phyloP scores from a whole-genome alignment of 2,329 filamentous ascomycete species.

The Diaporthe citri region DNA sequence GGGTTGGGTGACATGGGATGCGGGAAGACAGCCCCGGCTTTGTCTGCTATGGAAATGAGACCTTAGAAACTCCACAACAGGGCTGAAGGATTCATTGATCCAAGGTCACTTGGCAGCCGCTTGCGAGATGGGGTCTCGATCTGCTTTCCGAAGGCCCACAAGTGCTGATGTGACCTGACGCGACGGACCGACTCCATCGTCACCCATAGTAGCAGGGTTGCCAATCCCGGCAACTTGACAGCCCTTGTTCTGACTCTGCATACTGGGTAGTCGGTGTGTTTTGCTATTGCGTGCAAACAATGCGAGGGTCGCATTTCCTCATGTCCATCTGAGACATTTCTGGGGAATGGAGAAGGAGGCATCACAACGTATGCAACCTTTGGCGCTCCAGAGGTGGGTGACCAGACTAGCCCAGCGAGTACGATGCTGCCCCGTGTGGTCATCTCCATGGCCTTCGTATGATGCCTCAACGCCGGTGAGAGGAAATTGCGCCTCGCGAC shows the following conservation, averaged over 20 bases:
- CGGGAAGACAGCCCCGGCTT: background rate
- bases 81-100: slow-evolving; percentile 7
- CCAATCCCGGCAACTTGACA: background rate
- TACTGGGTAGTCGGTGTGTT: slow-evolving; percentile 16
- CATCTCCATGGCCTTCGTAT: background rate
- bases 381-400: background rate
- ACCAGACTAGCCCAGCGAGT: background rate
- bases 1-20: background rate
- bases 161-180: slow-evolving; percentile 23
- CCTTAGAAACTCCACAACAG: slow-evolving; percentile 17
- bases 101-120: background rate
- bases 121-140: slow-evolving; percentile 9
- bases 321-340: background rate
- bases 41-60: background rate
- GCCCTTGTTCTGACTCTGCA: background rate
- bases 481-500: background rate
- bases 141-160: slow-evolving; percentile 14
- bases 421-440: slow-evolving; percentile 5
- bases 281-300: background rate
- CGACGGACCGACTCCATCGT: slow-evolving; percentile 5
- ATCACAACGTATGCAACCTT: background rate
- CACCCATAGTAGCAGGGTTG: slow-evolving; percentile 10
- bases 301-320: background rate
- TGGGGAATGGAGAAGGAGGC: background rate
- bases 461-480: background rate